Evolutionary conservation across 2,329 filamentous ascomycete genomes (phyloP).

Genomic region (Colletotrichum sp.): DNA sequence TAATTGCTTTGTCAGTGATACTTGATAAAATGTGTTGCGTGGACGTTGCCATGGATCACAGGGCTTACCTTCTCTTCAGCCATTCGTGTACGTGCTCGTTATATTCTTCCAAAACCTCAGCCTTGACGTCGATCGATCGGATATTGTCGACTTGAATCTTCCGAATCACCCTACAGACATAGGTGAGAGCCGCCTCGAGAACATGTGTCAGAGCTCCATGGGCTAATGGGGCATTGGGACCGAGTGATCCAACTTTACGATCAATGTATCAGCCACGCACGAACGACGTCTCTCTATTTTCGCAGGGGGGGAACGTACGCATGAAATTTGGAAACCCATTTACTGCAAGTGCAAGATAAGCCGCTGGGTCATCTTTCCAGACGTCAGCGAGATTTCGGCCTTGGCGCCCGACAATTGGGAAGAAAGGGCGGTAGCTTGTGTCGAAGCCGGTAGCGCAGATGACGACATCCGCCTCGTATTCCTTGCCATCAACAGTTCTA

Average conservation of each 20-base stretch:
- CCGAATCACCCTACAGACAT: not conserved
- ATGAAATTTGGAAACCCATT: not conserved
- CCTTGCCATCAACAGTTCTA: not conserved
- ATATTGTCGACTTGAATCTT: not conserved
- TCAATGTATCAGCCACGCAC: not conserved
- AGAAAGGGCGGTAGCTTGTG: not conserved
- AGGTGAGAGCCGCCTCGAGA: not conserved
- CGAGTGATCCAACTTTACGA: not conserved
- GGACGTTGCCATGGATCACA: not conserved
- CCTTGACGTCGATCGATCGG: not conserved
- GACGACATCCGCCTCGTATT: not conserved
- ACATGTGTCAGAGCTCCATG: not conserved
- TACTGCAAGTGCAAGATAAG: not conserved
- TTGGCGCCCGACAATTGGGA: not conserved
- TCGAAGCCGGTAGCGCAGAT: not conserved
- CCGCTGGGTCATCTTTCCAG: not conserved
- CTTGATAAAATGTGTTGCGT: not conserved
- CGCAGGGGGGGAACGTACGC: not conserved
- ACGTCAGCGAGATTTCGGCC: not conserved
- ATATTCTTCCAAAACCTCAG: not conserved
- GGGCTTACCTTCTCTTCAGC: not conserved
- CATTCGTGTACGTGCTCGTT: not conserved
- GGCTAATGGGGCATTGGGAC: not conserved
- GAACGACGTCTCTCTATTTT: not conserved
- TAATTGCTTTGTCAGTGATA: not conserved